Evolutionary conservation across 2,329 filamentous ascomycete genomes (phyloP).

Genomic region (Epichloe glyceriae): DNA sequence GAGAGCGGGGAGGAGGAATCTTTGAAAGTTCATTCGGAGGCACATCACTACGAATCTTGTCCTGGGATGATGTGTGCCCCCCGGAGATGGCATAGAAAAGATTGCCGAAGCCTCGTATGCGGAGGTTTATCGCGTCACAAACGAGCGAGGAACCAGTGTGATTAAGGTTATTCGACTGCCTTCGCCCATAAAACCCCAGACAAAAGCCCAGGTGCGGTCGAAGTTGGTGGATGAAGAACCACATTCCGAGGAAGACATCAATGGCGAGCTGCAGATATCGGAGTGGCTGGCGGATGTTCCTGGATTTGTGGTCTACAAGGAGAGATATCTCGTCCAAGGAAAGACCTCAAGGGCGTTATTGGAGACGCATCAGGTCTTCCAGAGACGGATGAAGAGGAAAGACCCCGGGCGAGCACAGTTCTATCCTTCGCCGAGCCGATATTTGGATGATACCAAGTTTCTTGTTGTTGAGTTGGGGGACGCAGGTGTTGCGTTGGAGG

Average conservation of each 20-base stretch:
- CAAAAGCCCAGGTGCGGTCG: slow-evolving; percentile 39
- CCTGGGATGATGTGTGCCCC: slow-evolving; percentile 47
- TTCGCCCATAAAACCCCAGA: slow-evolving; percentile 44
- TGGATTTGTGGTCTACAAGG: slow-evolving; percentile 54
- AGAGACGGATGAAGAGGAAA: slow-evolving; percentile 38
- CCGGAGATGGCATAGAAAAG: slow-evolving; percentile 41
- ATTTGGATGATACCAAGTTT: slow-evolving; percentile 44
- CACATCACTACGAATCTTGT: slow-evolving; percentile 28
- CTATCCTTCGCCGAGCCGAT: slow-evolving; percentile 48
- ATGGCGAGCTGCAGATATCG: slow-evolving; percentile 48
- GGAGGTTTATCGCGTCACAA: slow-evolving; percentile 51
- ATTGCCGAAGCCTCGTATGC: slow-evolving; percentile 56
- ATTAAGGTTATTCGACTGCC: slow-evolving; percentile 50
- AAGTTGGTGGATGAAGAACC: slow-evolving; percentile 47
- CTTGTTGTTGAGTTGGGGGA: slow-evolving; percentile 51
- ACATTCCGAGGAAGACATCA: slow-evolving; percentile 39
- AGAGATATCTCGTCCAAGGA: slow-evolving; percentile 46
- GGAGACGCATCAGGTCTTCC: slow-evolving; percentile 47
- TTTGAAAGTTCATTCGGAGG: slow-evolving; percentile 6
- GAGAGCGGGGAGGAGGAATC: slow-evolving; percentile 7
- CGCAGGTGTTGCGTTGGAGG: slow-evolving; percentile 46
- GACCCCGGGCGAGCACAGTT: slow-evolving; percentile 46
- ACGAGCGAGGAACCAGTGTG: slow-evolving; percentile 46
- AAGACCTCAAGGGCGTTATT: slow-evolving; percentile 39
- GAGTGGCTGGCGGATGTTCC: slow-evolving; percentile 51